Base-by-base conservation (phyloP, 164 flowering plant species). In the Liriodendron chinense region DNA sequence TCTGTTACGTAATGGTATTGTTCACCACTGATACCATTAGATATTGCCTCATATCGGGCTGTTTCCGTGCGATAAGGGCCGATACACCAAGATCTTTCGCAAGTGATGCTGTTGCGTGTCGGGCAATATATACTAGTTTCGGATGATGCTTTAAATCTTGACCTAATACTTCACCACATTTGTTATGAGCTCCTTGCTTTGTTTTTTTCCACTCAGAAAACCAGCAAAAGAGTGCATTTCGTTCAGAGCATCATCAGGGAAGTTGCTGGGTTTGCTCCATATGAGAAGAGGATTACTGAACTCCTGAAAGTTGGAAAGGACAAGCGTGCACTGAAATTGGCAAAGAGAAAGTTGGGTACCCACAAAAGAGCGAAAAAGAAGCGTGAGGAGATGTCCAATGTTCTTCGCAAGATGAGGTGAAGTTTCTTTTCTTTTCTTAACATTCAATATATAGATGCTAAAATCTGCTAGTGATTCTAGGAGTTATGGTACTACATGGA, bases 311-410 rank as follows among this genome's bases (percentile, higher is more conserved):
- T 85, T 23, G 87, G 84, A 48, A 85, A 83, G 78, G 85, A 85
- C 68, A 85, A 85, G 77, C 84, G 85, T 68, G 87, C 85, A 0
- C 71, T 83, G 56, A 85, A 85, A 76, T 75, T 85, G 49, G 87
- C 84, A 10, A 85, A 83, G 79, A 65, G 84, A 70, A 85, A 85
- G 83, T 70, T 85, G 61, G 87, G 87, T 18, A 85, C 87, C 69
- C 85, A 85, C 83, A 85, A 85, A 79, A 83, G 87, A 61, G 87
- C 84, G 0, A 83, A 83, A 81, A 79, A 71, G 80, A 85, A 85
- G 86, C 66, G 85, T 14, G 87, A 85, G 80, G 86, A 83, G 77
- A 85, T 85, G 87, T 79, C 86, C 59, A 83, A 66, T 74, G 84
- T 81, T 70, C 87, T 85, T 50, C 84, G 84, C 77, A 83, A 83